Evolutionary conservation across 768 basidiomycete species (phyloP).

Genomic region (Auricularia heimuer): DNA sequence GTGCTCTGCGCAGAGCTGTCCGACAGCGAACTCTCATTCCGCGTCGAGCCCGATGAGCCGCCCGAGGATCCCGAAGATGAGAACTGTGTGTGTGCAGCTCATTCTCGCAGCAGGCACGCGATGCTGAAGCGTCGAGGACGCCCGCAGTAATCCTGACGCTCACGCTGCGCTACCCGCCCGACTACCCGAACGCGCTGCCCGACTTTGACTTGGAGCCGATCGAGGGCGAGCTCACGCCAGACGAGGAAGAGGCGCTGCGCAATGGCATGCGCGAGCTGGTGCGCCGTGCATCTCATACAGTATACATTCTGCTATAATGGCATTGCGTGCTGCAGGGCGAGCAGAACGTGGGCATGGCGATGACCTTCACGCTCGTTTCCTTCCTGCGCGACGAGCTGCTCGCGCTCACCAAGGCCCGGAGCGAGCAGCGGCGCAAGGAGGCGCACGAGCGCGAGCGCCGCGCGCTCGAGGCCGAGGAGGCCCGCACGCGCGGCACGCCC

Average conservation of each 20-base stretch:
- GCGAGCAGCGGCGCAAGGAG: conserved; percentile 44
- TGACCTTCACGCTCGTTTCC: conserved; percentile 91
- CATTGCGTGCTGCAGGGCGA: conserved; percentile 41
- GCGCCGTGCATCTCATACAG: conserved; percentile 29
- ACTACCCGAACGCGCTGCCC: conserved; percentile 80
- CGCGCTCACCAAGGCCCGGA: conserved; percentile 47
- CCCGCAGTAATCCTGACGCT: conserved; percentile 61
- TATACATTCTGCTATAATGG: background rate
- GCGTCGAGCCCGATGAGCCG: conserved; percentile 77
- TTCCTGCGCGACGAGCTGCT: conserved; percentile 73
- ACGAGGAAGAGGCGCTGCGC: conserved; percentile 44
- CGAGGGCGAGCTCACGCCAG: conserved; percentile 40
- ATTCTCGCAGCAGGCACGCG: too few relatives aligned
- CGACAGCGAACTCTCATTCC: conserved; percentile 71
- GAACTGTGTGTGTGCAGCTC: conserved; percentile 15
- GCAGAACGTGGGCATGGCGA: conserved; percentile 90
- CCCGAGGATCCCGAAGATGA: conserved; percentile 46
- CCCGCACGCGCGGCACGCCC: conserved; percentile 81
- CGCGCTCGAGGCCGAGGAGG: conserved; percentile 78
- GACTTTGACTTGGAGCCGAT: conserved; percentile 53
- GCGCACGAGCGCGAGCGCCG: conserved; percentile 66
- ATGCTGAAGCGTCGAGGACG: too few relatives aligned
- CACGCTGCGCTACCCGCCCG: conserved; percentile 64
- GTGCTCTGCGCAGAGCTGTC: conserved; percentile 61
- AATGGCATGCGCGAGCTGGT: conserved; percentile 47